Evolutionary conservation across 148 eudicot species (phyloP).

Genomic region (Oxyria digyna): DNA sequence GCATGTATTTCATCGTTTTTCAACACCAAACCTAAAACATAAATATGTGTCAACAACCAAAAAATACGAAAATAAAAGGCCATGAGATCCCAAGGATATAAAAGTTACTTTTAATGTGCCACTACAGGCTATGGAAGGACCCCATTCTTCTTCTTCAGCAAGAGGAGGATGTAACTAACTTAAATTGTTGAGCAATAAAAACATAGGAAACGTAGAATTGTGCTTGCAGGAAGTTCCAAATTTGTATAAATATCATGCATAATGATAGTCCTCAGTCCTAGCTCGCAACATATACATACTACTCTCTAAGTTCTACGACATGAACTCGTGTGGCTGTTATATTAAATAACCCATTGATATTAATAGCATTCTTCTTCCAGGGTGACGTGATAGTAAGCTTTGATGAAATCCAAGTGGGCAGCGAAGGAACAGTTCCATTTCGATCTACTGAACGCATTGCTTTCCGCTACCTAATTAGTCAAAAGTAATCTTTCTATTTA

Average conservation of each 20-base stretch:
- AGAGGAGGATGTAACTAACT: not conserved
- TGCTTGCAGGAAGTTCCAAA: not conserved
- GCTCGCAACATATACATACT: not conserved
- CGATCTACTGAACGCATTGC: conserved; percentile 91
- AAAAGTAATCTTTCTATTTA: conserved; percentile 55
- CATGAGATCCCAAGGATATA: too few relatives aligned
- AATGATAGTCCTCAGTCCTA: not conserved
- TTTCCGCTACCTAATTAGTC: conserved; percentile 91
- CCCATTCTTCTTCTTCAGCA: too few relatives aligned
- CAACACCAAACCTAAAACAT: too few relatives aligned
- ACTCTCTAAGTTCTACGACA: not conserved
- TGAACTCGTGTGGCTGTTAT: not conserved
- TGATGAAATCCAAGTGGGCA: conserved; percentile 65
- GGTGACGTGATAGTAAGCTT: conserved; percentile 93
- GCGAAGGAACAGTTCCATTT: conserved; percentile 98
- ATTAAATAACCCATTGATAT: not conserved
- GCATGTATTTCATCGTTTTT: too few relatives aligned
- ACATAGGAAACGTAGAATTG: not conserved
- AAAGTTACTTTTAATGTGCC: too few relatives aligned
- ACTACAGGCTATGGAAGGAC: too few relatives aligned
- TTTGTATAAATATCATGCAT: not conserved
- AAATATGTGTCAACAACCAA: too few relatives aligned
- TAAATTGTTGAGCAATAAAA: not conserved
- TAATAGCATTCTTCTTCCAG: conserved; percentile 27
- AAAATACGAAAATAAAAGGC: too few relatives aligned